A percentile compares a stretch with the other conserved stretches of the same genome.
Evolutionary conservation across 352 stramenopile species (phyloP).

Genomic region (Aphanomyces stellatus): DNA sequence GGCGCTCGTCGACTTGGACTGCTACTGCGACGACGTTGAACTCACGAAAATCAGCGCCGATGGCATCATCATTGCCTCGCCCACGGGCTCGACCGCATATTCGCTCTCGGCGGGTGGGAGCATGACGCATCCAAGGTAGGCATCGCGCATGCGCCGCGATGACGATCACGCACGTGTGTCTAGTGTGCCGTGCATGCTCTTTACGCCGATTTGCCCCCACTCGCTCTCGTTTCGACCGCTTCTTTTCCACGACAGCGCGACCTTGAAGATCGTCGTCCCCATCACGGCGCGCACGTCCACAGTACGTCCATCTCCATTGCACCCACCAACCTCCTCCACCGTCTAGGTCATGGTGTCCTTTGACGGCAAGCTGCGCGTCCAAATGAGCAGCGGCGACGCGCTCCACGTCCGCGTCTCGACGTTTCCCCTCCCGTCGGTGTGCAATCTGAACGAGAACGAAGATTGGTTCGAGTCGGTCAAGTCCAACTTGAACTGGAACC

Average conservation of each 20-base stretch:
- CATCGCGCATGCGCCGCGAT: slow-evolving; percentile 33
- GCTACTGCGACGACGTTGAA: slow-evolving; percentile 94
- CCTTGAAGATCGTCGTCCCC: slow-evolving; percentile 84
- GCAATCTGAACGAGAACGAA: slow-evolving; percentile 80
- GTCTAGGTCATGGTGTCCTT: slow-evolving; percentile 82
- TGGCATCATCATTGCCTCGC: slow-evolving; percentile 98
- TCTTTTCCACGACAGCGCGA: slow-evolving; percentile 87
- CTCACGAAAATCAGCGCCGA: slow-evolving; percentile 94
- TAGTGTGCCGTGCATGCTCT: slow-evolving; percentile 93
- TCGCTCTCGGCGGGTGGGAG: slow-evolving; percentile 95
- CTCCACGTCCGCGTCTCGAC: slow-evolving; percentile 83
- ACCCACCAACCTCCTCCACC: background rate
- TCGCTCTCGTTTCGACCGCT: slow-evolving; percentile 91
- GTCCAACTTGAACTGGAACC: slow-evolving; percentile 91
- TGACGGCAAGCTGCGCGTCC: slow-evolving; percentile 85
- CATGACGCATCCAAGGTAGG: slow-evolving; percentile 91
- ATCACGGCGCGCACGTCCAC: slow-evolving; percentile 50
- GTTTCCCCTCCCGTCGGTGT: slow-evolving; percentile 83
- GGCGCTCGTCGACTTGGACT: slow-evolving; percentile 93
- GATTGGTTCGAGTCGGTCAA: slow-evolving; percentile 91
- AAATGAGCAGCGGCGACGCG: slow-evolving; percentile 77
- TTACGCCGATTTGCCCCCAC: slow-evolving; percentile 98
- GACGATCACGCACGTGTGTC: background rate
- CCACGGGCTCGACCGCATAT: slow-evolving; percentile 97
- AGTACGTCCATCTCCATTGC: slow-evolving; percentile 15